A percentile compares a stretch with the other conserved stretches of the same genome.
Conservation (phyloP, 2,329 filamentous ascomycete genomes). For the Phaeoacremonium minimum region DNA sequence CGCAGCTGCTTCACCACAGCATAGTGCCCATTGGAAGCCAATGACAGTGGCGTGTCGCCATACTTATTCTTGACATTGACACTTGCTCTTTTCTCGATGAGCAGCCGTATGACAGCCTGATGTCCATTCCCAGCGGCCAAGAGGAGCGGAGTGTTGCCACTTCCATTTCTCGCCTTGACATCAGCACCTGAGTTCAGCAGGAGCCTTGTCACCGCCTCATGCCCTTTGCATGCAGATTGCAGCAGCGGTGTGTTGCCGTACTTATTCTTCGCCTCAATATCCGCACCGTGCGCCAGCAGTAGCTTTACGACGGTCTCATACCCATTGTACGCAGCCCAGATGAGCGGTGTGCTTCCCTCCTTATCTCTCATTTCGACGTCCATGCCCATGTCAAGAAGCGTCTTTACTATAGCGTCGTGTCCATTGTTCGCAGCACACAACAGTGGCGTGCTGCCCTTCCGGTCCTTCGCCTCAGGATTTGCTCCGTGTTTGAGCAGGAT, state of each 20-base stretch:
- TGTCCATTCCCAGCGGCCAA: slow-evolving; percentile 58
- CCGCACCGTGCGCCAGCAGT: too few species aligned
- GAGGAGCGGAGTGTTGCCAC: slow-evolving; percentile 48
- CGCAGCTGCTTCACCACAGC: too few species aligned
- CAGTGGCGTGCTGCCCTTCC: slow-evolving; percentile 27
- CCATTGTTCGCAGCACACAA: slow-evolving; percentile 28
- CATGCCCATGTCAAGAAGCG: slow-evolving; percentile 25
- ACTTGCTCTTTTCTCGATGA: too few species aligned
- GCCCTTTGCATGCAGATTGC: too few species aligned
- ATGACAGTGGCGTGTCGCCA: too few species aligned
- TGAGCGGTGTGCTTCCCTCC: background rate
- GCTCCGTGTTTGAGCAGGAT: slow-evolving; percentile 26
- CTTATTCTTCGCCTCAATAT: slow-evolving; percentile 28
- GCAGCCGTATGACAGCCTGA: too few species aligned
- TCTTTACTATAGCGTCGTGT: slow-evolving; percentile 23
- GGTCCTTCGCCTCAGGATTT: slow-evolving; percentile 23
- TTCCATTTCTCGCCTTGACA: slow-evolving; percentile 35
- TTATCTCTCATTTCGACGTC: slow-evolving; percentile 24
- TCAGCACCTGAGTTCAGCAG: slow-evolving; percentile 26
- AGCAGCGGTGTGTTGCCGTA: slow-evolving; percentile 29
- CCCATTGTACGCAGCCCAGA: too few species aligned
- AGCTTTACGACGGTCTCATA: too few species aligned
- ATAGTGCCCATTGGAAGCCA: too few species aligned
- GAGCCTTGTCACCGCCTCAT: slow-evolving; percentile 38
- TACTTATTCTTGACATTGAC: too few species aligned